Conservation (phyloP, 139 green algal species). For the Gonium pectorale region DNA sequence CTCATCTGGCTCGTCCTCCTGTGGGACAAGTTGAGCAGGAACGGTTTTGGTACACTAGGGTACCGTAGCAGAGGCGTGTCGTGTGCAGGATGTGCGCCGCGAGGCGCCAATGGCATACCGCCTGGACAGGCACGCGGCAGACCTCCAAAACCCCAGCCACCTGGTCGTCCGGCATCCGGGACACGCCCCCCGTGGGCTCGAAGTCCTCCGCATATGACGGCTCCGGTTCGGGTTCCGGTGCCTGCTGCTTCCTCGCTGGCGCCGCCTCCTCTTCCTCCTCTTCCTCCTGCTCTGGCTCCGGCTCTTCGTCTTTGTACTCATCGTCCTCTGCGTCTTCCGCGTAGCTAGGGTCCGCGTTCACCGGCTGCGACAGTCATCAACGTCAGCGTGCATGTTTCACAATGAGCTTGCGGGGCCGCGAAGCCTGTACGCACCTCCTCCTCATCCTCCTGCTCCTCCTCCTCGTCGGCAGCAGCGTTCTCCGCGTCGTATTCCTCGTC, state of each 20-base stretch:
- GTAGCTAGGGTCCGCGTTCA: not conserved
- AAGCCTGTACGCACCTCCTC: not conserved
- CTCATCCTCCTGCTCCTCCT: constrained; percentile 5
- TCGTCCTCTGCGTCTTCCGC: constrained; percentile 19
- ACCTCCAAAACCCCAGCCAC: not conserved
- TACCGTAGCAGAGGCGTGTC: not conserved
- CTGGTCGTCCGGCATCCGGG: not conserved
- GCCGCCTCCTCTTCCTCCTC: not conserved
- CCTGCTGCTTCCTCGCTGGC: not conserved
- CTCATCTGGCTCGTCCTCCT: not conserved
- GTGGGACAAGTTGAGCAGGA: not conserved
- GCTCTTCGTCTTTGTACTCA: constrained; percentile 16
- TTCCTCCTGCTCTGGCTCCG: not conserved
- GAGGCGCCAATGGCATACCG: not conserved
- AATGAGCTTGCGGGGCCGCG: not conserved
- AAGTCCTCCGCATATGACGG: constrained; percentile 4
- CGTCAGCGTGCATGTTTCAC: not conserved
- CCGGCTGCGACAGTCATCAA: not conserved
- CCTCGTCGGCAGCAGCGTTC: not conserved
- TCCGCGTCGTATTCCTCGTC: not conserved
- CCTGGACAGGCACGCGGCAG: not conserved
- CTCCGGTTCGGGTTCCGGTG: not conserved
- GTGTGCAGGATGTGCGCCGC: not conserved
- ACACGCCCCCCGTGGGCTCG: not conserved
- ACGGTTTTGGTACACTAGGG: not conserved